Base-by-base conservation (phyloP, 148 eudicot genomes). In the Nepenthes mirabilis region DNA sequence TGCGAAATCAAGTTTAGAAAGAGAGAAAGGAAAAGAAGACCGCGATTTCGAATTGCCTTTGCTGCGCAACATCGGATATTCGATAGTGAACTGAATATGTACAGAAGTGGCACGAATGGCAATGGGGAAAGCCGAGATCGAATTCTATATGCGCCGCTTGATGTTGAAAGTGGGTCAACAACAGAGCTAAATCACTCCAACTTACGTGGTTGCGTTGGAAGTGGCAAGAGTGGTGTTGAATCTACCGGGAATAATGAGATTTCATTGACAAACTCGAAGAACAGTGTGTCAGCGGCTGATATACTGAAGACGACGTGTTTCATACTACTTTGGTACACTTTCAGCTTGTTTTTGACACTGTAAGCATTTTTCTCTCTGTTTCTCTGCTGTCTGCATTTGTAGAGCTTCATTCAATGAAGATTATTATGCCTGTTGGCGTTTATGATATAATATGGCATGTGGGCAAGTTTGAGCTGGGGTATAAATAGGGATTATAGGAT, bases 331-430 rank as follows among this genome's bases (percentile, higher is more conserved):
- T 93, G 99, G 96, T 93, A 93, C 68, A 80, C 81, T 36, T 88
- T 93, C 83, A 93, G 99, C 77, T 80, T 86, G 70, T 82, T 89
- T 57, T 76, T 93, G 73, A 93, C 98, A 37, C 56, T 88, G 98
- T 93, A 82, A 93, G 98, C 77, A 3, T 52, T 58, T 37, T 37
- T 33, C 55, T 34, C 14, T 50, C 14, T 8, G 9, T 33, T 35
- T 6, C 57, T 52, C 1, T 56, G 34, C 58, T n/a, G 23, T 23
- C 33, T 57, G 45, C 9, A 13, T 49, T 9, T 52, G 2, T 2
- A 13, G 9, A 35, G 53, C 14, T 33, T 47, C 13, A 32, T 34
- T 51, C 5, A 14, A 48, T 34, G 11, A 6, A 2, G 56, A 43
- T 43, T 2, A 6, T 49, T 49, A 12, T 49, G 52, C 14, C 11